A percentile compares a stretch with the other conserved stretches of the same genome.
Conservation (phyloP, 2,329 filamentous ascomycete species). For the Phialophora tarda region DNA sequence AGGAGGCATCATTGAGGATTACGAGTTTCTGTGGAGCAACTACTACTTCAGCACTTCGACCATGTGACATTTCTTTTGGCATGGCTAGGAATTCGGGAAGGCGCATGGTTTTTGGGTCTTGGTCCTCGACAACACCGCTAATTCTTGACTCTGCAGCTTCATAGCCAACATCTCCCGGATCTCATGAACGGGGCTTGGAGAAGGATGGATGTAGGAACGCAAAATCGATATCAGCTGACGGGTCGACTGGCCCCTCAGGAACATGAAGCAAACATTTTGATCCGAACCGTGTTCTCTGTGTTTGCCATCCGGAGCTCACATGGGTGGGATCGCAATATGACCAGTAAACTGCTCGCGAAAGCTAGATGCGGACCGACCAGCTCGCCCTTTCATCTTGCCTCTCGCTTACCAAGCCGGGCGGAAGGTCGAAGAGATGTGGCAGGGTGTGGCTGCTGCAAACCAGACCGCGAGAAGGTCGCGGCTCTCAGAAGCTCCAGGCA, state of each 20-base stretch:
- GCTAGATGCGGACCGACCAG: neutral
- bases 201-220: neutral
- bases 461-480: neutral
- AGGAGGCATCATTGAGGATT: slow-evolving; percentile 87
- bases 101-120: neutral
- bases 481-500: neutral
- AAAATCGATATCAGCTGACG: neutral
- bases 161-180: neutral
- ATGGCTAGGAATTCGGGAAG: neutral
- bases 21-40: slow-evolving; percentile 97
- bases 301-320: neutral
- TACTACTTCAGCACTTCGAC: slow-evolving; percentile 84
- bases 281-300: neutral
- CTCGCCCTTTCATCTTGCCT: neutral
- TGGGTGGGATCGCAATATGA: neutral
- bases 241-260: neutral
- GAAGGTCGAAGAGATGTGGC: neutral
- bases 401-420: neutral
- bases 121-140: neutral
- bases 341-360: neutral
- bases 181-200: neutral
- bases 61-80: slow-evolving; percentile 45
- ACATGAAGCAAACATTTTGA: slow-evolving; percentile 7
- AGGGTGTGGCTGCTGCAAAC: neutral
- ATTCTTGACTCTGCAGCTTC: neutral